These are phyloP conservation scores for Septoria petroselini DNA, from an alignment of 2,329 filamentous ascomycete species.

Conservation along the genomic window DNA sequence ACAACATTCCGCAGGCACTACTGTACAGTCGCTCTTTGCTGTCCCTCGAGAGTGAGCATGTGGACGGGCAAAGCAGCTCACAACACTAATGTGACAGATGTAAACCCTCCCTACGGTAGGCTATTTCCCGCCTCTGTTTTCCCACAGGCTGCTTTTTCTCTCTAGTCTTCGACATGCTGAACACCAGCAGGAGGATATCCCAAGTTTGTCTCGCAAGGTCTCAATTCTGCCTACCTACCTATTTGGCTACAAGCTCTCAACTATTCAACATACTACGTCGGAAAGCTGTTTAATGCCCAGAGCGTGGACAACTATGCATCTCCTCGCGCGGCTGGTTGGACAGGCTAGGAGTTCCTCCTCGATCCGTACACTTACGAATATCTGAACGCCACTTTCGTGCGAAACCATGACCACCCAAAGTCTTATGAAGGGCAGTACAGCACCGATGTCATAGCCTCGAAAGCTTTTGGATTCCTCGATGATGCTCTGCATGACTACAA, in stretches of 20 bases:
- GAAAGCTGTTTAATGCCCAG: conserved; percentile 69
- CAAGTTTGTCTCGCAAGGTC: conserved; percentile 63
- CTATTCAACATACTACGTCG: conserved; percentile 69
- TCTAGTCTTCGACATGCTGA: no score
- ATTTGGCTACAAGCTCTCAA: conserved; percentile 67
- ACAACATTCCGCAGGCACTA: conserved; percentile 62
- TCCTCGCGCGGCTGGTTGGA: conserved; percentile 59
- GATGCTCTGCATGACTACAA: conserved; percentile 51
- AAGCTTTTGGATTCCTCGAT: conserved; percentile 59
- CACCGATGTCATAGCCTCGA: conserved; percentile 58
- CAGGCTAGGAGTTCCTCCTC: conserved; percentile 45
- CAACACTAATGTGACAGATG: conserved; percentile 67
- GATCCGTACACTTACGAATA: conserved; percentile 69
- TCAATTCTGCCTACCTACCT: conserved; percentile 66
- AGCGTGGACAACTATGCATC: conserved; percentile 59
- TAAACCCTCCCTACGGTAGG: conserved; percentile 53
- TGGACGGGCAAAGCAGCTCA: conserved; percentile 66
- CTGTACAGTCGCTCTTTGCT: conserved; percentile 65
- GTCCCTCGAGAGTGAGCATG: conserved; percentile 63
- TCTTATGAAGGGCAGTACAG: conserved; percentile 56
- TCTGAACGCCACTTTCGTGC: conserved; percentile 61
- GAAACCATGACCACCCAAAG: conserved; percentile 56
- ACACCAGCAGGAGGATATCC: conserved; percentile 53
- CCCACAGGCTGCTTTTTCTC: no score
- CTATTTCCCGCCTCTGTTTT: neutral